Percentiles rank a stretch among this genome's conserved stretches.
Evolutionary conservation across 2,329 filamentous ascomycete genomes (phyloP).

Genomic region (Sporothrix luriei): DNA sequence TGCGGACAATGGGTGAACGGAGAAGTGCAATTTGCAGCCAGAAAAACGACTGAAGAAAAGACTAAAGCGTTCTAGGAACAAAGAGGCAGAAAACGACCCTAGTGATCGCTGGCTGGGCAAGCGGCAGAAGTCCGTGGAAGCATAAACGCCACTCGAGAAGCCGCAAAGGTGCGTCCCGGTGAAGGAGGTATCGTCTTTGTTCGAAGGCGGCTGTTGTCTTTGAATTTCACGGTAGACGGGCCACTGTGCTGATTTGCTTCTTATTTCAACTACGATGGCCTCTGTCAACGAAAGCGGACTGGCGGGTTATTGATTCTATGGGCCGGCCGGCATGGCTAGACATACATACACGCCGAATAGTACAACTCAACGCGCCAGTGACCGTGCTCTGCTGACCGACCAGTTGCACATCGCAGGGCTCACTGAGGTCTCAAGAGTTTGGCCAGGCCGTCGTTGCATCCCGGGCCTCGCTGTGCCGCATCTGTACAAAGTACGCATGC

Average conservation of each 20-base stretch:
- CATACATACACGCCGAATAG: conserved; percentile 5
- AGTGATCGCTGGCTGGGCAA: conserved; percentile 3
- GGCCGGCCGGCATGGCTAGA: not conserved
- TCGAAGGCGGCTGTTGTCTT: not conserved
- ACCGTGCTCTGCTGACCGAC: not conserved
- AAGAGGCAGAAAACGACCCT: not conserved
- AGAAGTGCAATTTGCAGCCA: conserved; percentile 17
- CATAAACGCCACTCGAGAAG: not conserved
- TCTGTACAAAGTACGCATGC: not conserved
- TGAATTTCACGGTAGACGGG: not conserved
- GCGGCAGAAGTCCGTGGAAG: conserved; percentile 16
- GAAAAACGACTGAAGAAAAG: too few relatives aligned
- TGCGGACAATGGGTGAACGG: conserved; percentile 30
- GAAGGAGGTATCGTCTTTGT: too few relatives aligned
- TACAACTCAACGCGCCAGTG: not conserved
- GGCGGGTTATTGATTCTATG: conserved; percentile 2
- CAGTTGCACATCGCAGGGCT: conserved; percentile 10
- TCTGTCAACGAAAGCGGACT: not conserved
- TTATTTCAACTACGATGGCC: too few relatives aligned
- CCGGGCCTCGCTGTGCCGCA: conserved; percentile 5
- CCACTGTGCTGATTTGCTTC: not conserved
- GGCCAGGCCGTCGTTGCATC: conserved; percentile 5
- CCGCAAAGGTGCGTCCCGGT: not conserved
- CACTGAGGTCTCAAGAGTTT: not conserved
- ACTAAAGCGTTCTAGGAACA: not conserved